Evolutionary conservation across 495 filamentous ascomycete genomes (phyloP).

Genomic region (Cenococcum geophilum): DNA sequence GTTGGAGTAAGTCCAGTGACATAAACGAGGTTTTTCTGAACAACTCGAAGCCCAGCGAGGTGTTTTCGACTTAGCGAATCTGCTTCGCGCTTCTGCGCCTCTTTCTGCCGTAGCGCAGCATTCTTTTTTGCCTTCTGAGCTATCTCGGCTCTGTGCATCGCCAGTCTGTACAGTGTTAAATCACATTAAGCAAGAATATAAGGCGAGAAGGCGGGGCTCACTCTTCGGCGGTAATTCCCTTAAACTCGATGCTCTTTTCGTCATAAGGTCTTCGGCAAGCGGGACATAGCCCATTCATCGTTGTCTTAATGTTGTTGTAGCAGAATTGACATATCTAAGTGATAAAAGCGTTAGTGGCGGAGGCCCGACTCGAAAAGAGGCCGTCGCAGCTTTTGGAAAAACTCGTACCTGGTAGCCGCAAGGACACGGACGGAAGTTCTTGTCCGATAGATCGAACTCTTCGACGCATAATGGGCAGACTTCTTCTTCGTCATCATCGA

Average conservation of each 20-base stretch:
- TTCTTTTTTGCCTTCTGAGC: conserved; percentile 87
- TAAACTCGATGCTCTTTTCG: conserved; percentile 94
- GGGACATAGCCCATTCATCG: conserved; percentile 91
- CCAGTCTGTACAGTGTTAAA: conserved; percentile 30
- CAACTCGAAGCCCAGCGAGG: conserved; percentile 85
- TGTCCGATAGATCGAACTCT: conserved; percentile 94
- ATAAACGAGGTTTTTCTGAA: conserved; percentile 98
- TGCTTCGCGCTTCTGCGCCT: conserved; percentile 90
- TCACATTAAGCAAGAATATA: neutral
- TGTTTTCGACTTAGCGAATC: conserved; percentile 93
- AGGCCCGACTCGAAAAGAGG: neutral
- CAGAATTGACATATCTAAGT: conserved; percentile 96
- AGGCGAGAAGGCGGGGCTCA: conserved; percentile 43
- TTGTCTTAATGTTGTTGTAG: conserved; percentile 96
- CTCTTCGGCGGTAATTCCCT: conserved; percentile 90
- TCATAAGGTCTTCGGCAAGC: conserved; percentile 93
- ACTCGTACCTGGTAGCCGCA: conserved; percentile 89
- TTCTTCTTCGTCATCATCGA: conserved; percentile 92
- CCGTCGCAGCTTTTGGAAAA: conserved; percentile 2
- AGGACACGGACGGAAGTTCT: conserved; percentile 94
- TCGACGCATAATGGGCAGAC: conserved; percentile 87
- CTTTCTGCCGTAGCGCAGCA: conserved; percentile 84
- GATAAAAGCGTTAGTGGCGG: conserved; percentile 17
- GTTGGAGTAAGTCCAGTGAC: conserved; percentile 89
- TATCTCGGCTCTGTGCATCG: conserved; percentile 64